Evolutionary conservation across 495 filamentous ascomycete genomes (phyloP).

Genomic region (Oleoguttula mirabilis): DNA sequence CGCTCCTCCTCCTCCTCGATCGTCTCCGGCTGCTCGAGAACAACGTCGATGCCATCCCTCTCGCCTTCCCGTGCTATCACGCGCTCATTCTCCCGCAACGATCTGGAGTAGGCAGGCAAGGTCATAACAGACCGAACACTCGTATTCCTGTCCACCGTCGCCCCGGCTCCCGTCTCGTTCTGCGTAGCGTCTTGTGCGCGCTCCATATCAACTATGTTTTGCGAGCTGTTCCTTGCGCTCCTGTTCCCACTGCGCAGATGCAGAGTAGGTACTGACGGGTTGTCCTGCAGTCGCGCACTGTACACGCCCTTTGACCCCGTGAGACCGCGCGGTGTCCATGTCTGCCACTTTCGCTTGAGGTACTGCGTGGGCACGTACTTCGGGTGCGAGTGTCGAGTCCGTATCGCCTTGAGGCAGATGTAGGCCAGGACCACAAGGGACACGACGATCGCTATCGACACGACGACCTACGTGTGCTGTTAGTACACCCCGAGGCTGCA

Average conservation of each 20-base stretch:
- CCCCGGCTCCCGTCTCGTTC: conserved; percentile 2
- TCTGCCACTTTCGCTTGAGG: conserved; percentile 16
- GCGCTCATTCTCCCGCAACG: conserved; percentile 61
- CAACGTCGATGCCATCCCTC: conserved; percentile 79
- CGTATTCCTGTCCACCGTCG: conserved; percentile 63
- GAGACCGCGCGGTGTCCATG: conserved; percentile 9
- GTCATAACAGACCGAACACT: conserved; percentile 88
- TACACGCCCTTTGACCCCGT: conserved; percentile 11
- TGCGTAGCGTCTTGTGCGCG: neutral
- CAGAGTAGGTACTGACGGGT: conserved; percentile 13
- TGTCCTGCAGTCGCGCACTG: conserved; percentile 16
- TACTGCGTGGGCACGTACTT: conserved; percentile 12
- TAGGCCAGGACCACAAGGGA: conserved; percentile 11
- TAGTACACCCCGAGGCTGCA: too few species aligned
- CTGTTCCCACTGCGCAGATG: conserved; percentile 16
- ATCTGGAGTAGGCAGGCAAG: conserved; percentile 63
- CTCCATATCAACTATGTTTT: conserved; percentile 11
- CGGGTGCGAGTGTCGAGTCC: conserved; percentile 5
- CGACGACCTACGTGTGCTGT: conserved; percentile 17
- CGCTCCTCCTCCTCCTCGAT: conserved; percentile 61
- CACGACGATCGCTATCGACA: conserved; percentile 8
- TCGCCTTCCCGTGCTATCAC: conserved; percentile 83
- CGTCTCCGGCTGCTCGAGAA: conserved; percentile 73
- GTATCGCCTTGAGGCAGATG: conserved; percentile 8
- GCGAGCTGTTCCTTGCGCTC: conserved; percentile 18